Conservation (phyloP, 2,329 filamentous ascomycete genomes). For the Verruconis gallopava region DNA sequence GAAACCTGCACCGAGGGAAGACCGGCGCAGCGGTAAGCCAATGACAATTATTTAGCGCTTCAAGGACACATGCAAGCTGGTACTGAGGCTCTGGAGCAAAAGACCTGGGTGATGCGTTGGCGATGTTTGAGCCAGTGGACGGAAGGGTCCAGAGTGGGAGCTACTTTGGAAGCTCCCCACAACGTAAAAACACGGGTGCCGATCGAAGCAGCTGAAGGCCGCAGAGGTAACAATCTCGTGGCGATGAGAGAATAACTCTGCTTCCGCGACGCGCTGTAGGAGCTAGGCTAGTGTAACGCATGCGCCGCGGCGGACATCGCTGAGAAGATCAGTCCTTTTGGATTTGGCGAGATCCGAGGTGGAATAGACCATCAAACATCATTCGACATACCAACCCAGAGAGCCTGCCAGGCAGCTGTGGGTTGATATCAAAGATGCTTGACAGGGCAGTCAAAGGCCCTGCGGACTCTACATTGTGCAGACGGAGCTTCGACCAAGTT, state of each 20-base stretch:
- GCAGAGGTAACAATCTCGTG: slow-evolving; percentile 2
- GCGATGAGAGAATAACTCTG: slow-evolving; percentile 3
- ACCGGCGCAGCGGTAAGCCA: slow-evolving; percentile 18
- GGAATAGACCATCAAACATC: not conserved
- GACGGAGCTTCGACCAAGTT: not conserved
- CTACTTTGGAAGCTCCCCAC: slow-evolving; percentile 19
- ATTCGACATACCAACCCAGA: not conserved
- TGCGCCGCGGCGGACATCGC: slow-evolving; percentile 1
- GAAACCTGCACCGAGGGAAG: slow-evolving; percentile 16
- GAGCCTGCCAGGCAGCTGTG: too few relatives aligned
- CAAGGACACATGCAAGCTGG: slow-evolving; percentile 36
- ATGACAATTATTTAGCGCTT: slow-evolving; percentile 9
- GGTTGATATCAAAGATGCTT: too few relatives aligned
- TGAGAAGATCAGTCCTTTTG: not conserved
- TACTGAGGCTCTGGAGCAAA: slow-evolving; percentile 31
- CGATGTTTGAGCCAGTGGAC: slow-evolving; percentile 72
- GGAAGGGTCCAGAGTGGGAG: slow-evolving; percentile 26
- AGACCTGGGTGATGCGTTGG: slow-evolving; percentile 68
- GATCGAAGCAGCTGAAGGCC: slow-evolving; percentile 17
- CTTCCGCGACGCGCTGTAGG: slow-evolving; percentile 7
- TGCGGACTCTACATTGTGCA: slow-evolving; percentile 1
- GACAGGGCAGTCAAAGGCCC: too few relatives aligned
- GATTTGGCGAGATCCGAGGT: not conserved
- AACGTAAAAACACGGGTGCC: slow-evolving; percentile 18
- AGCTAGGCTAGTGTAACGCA: slow-evolving; percentile 6